A percentile compares a stretch with the other conserved stretches of the same genome.
Conservation (phyloP, 169 alveolate genomes). For the Plasmodium adleri region DNA sequence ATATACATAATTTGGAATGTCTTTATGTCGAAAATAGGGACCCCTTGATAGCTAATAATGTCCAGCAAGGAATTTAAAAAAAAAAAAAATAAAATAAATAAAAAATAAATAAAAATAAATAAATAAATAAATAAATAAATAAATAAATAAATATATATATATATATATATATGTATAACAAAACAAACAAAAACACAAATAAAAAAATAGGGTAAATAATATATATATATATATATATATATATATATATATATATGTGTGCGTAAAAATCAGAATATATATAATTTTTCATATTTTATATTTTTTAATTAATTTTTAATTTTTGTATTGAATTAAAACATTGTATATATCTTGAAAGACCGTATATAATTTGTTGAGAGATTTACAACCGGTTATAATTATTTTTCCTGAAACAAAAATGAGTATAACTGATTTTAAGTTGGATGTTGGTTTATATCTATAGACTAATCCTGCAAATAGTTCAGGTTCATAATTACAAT, state of each 20-base stretch:
- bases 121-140: too few relatives aligned
- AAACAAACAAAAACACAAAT: too few relatives aligned
- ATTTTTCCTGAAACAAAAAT: conserved; percentile 99
- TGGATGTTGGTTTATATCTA: conserved; percentile 79
- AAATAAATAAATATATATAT: too few relatives aligned
- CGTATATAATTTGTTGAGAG: conserved; percentile 90
- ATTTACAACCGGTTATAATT: conserved; percentile 98
- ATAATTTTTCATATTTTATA: too few relatives aligned
- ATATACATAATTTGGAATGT: conserved; percentile 41
- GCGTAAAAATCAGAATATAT: too few relatives aligned
- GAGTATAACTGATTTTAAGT: conserved; percentile 94
- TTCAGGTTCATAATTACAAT: conserved; percentile 98
- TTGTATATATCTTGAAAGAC: conserved; percentile 94
- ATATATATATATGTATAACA: too few relatives aligned
- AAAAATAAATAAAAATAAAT: too few relatives aligned
- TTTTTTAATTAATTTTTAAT: conserved; percentile 73
- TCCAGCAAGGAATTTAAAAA: neutral
- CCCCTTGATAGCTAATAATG: conserved; percentile 26
- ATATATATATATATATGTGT: too few relatives aligned
- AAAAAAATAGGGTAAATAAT: too few relatives aligned
- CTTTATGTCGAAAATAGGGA: conserved; percentile 38
- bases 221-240: too few relatives aligned
- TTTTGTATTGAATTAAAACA: conserved; percentile 90
- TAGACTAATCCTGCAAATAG: conserved; percentile 95
- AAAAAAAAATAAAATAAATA: too few relatives aligned